Evolutionary conservation across 2,329 filamentous ascomycete species (phyloP), one percentile per base, ranked within the genome.

Genomic region (Botryosphaeria agaves): DNA sequence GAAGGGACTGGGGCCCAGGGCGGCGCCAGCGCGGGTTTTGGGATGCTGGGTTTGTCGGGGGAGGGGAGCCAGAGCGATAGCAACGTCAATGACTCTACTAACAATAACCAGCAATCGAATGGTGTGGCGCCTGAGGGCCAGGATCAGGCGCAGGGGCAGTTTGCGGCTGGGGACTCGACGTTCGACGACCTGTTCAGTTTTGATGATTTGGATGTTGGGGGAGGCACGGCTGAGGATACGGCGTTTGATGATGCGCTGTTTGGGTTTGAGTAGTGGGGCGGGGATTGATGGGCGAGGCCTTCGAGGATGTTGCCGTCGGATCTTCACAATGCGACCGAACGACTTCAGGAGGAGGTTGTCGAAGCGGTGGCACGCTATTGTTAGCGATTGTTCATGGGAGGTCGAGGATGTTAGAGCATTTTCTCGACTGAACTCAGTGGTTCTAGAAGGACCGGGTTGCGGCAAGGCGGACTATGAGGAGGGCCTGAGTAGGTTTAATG

Each of bases 211-310:
- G 43, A 44, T 28, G 33, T 25, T 5, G 31, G 26, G 8, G 28
- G 27, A 8, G 36, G 33, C 16, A 36, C 34, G 23, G 35, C 28
- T 12, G 35, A 29, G 9, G 36, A 38, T 18, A 49, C 47, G 3
- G 43, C 51, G 12, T 55, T 56, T 33, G 48, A 55, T 31, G 47
- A 54, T 26, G 52, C 49, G 3, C 54, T 53, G 31, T 53, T 52
- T 37, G 47, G 48, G 7, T 48, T 49, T 19, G 48, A 33, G 11
- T 7, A 4, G 25, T n/a, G n/a, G n/a, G n/a, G n/a, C n/a, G n/a
- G n/a, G n/a, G n/a, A n/a, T n/a, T n/a, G n/a, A n/a, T n/a, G n/a
- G n/a, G n/a, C n/a, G n/a, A n/a, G n/a, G n/a, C n/a, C n/a, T n/a
- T n/a, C n/a, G n/a, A n/a, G n/a, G n/a, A n/a, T n/a, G n/a, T n/a